Base-by-base conservation (phyloP, 768 basidiomycete species). In the Trichaptum fuscoviolaceum region DNA sequence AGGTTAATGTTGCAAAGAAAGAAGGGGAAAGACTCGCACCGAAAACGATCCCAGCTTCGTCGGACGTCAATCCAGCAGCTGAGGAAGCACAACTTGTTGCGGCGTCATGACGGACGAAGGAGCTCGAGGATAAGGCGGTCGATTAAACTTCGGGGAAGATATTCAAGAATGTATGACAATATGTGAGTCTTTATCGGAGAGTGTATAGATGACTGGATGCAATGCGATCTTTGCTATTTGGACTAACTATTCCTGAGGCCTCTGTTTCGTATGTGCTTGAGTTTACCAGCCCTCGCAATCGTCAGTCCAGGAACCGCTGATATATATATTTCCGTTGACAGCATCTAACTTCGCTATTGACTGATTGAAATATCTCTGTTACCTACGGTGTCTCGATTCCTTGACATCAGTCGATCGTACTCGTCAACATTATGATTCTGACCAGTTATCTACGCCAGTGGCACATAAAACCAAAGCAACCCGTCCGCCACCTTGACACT, bases 1-100 rank as follows among this genome's bases (percentile, higher is more conserved):
- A 94, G 72, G 73, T 76, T 24, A 81, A 78, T 67, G 85, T 91
- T 35, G 84, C 83, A 24, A 77, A 76, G 65, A 87, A 86, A 72
- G 88, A 88, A 74, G 79, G 72, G 24, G 64, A 72, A n/a, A 74
- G 73, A 27, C 67, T 76, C 35, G 68, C 58, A 64, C 26, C 64
- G 10, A 63, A 68, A 12, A 64, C 63, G 58, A 26, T 61, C 52
- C 25, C 25, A 30, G 27, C 35, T 20, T 17, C 58, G 58, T 17
- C 59, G 23, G 59, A 61, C 59, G 59, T 34, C 30, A 61, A 25
- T 5, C 59, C 24, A 5, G 59, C 23, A 61, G 12, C 59, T 20
- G 42, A 52, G 59, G 12, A 61, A 23, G 59, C 59, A 17, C 59
- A 61, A 20, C 59, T 25, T 23, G 30, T 12, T 6, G 42, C 42